Percentiles rank a stretch among this genome's conserved stretches.
Evolutionary conservation across 345 rosid genomes (phyloP).

Genomic region (Salix koriyanagi): DNA sequence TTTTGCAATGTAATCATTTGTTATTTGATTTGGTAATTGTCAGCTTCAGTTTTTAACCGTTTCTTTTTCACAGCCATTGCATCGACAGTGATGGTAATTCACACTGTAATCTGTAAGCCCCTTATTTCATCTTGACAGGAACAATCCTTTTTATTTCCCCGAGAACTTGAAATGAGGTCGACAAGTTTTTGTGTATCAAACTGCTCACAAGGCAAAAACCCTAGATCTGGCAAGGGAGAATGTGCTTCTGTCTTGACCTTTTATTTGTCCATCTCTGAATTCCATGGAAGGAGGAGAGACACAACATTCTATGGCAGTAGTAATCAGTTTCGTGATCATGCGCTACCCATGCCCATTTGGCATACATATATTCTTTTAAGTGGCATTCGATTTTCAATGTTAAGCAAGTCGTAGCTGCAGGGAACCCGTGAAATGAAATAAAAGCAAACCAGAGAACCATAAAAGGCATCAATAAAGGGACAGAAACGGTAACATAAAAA

Average conservation of each 20-base stretch:
- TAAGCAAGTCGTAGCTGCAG: background rate
- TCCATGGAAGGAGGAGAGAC: background rate
- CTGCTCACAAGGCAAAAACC: background rate
- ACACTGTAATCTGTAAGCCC: background rate
- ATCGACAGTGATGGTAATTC: background rate
- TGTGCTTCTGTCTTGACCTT: background rate
- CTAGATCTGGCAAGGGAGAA: background rate
- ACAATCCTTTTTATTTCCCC: background rate
- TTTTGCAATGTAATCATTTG: slow-evolving; percentile 7
- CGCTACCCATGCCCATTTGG: background rate
- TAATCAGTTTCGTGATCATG: background rate
- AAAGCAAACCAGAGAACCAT: background rate
- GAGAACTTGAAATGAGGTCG: too few relatives aligned
- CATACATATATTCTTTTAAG: background rate
- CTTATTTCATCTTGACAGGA: background rate
- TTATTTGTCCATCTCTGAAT: background rate
- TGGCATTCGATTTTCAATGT: background rate
- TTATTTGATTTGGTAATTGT: background rate
- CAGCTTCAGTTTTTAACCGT: background rate
- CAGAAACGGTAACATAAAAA: background rate
- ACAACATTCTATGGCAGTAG: background rate
- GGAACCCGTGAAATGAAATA: background rate
- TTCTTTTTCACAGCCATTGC: background rate
- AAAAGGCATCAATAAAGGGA: too few relatives aligned
- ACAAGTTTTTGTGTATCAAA: too few relatives aligned